Base-by-base conservation (phyloP, 2,329 filamentous ascomycete genomes). In the Cladosporium sp. region DNA sequence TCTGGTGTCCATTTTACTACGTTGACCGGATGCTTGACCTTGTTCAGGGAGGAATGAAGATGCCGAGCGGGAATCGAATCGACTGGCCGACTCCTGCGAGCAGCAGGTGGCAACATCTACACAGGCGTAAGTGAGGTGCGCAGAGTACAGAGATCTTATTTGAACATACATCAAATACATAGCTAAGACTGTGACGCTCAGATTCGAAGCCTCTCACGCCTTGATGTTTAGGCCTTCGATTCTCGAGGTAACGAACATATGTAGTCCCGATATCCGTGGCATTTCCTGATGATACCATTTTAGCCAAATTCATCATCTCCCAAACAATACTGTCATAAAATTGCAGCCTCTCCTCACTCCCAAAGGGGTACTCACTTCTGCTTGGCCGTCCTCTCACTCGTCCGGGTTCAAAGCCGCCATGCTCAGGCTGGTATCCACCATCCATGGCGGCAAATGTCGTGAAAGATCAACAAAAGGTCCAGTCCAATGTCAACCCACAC, bases 1-100 rank as follows among this genome's bases (percentile, higher is more conserved):
- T 99, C 93, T 6, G 93, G 93, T 13, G 95, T 99, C 93, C 93
- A 99, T 68, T 89, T 83, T 36, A 99, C 92, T 7, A 97, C 89
- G 57, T 96, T 97, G 64, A 99, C 88, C 1, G 93, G 93, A 61
- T 97, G 93, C 65, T 96, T 95, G 64, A 95, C 91, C 67, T 99
- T 99, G 73, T 97, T 97, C 6, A 97, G 80, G 0, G 93, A 97
- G n/a, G 93, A 95, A 67, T 99, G 93, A 36, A 99, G 80, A 66
- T 96, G 91, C 62, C 93, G 92, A n/a, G 89, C 88, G 11, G 93
- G 92, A 40, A 99, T 87, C 1, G 89, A 87, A 67, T 96, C 90
- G 52, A 85, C 89, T 17, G 91, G 84, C 56, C 80, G 84, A 57
- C 84, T 80, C 47, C 84, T 75, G 65, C 88, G 80, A 30, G 88